phyloP scores from a whole-genome alignment of 257 asterid species.

The Fraxinus quadrangulata region DNA sequence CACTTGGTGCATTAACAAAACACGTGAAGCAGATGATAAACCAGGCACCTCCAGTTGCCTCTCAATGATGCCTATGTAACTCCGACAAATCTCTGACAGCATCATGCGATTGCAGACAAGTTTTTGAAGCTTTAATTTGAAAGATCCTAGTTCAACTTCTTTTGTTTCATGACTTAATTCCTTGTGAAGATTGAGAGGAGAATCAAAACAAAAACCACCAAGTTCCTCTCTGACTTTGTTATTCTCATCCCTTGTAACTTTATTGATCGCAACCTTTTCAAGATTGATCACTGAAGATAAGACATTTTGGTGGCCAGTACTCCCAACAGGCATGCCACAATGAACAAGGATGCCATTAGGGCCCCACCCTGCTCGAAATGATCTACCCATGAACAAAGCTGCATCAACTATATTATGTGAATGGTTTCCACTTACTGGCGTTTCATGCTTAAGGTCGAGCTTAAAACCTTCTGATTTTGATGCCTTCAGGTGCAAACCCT shows the following conservation, averaged over 20 bases:
- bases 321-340: constrained; percentile 85
- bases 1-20: constrained; percentile 85
- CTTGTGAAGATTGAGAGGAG: constrained; percentile 81
- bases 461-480: constrained; percentile 70
- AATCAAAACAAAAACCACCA: constrained; percentile 63
- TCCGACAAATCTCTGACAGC: constrained; percentile 81
- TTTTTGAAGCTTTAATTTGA: constrained; percentile 69
- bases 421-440: constrained; percentile 66
- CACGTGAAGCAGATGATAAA: constrained; percentile 61
- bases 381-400: constrained; percentile 96
- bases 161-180: constrained; percentile 63
- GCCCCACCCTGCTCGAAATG: constrained; percentile 99
- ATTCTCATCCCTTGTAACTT: constrained; percentile 68
- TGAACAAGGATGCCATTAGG: constrained; percentile 93
- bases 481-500: constrained; percentile 52
- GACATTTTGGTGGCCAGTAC: constrained; percentile 40
- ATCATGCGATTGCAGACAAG: constrained; percentile 60
- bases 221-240: constrained; percentile 65
- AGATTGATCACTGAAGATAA: constrained; percentile 77
- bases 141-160: constrained; percentile 59
- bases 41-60: constrained; percentile 74
- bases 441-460: constrained; percentile 60
- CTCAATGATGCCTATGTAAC: constrained; percentile 76
- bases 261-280: constrained; percentile 86
- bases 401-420: constrained; percentile 87